These are phyloP conservation scores for Myotisia sp. DNA, from an alignment of 2,329 filamentous ascomycete genomes.

Conservation along the genomic window DNA sequence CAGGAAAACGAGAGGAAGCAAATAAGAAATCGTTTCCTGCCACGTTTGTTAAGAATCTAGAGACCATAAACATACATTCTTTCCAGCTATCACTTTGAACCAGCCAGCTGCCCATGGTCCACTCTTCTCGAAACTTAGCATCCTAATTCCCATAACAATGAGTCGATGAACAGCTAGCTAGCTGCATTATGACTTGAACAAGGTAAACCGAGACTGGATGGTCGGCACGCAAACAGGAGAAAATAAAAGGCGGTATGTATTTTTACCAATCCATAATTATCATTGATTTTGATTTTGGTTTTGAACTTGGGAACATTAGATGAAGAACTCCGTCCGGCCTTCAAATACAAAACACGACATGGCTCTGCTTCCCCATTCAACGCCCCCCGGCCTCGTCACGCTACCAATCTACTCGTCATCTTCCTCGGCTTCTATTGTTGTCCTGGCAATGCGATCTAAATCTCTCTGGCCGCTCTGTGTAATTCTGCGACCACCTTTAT, in stretches of 20 bases:
- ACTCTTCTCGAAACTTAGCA: too few relatives aligned
- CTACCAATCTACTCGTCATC: conserved; percentile 19
- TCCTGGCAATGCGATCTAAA: conserved; percentile 88
- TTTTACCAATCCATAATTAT: conserved; percentile 3
- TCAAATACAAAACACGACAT: conserved; percentile 1
- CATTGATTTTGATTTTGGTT: conserved; percentile 1
- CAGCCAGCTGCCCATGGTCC: neutral
- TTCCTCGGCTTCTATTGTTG: conserved; percentile 39
- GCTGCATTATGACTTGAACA: conserved; percentile 2
- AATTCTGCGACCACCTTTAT: conserved; percentile 96
- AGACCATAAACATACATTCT: too few relatives aligned
- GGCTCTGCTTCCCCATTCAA: conserved; percentile 1
- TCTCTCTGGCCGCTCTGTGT: conserved; percentile 97
- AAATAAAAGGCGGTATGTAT: conserved; percentile 2
- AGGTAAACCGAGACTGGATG: too few relatives aligned
- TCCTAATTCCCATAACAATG: too few relatives aligned
- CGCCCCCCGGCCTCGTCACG: conserved; percentile 2
- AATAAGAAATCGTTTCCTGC: too few relatives aligned
- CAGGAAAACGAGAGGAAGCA: too few relatives aligned
- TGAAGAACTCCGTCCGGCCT: neutral
- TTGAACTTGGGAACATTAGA: conserved; percentile 1
- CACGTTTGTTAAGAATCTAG: too few relatives aligned
- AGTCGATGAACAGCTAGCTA: neutral
- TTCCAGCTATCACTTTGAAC: too few relatives aligned
- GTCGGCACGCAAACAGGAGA: too few relatives aligned